Evolutionary conservation across 2,329 filamentous ascomycete genomes (phyloP), one percentile per base, ranked within the genome.

Genomic region (Fusarium haematococcum): DNA sequence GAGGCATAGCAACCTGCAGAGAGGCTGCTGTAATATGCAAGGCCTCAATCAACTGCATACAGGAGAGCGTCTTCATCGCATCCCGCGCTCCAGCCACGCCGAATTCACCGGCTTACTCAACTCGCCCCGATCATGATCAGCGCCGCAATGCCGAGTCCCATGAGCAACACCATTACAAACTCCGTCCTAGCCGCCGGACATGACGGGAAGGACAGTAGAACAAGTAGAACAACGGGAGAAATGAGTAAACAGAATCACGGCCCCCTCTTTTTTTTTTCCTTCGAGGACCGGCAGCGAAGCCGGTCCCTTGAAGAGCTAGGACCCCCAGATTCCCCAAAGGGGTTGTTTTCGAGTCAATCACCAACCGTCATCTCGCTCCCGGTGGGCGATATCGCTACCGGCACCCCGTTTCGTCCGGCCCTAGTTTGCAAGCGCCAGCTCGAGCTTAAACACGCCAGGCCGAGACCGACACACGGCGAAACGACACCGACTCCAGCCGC

Each of bases 361-460:
- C 27, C 41, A 41, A 14, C 27, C 39, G 59, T 57, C 54, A 45
- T 48, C 58, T 64, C 27, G 56, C 48, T 37, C 37, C n/a, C 25
- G n/a, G 73, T 73, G 64, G 67, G 54, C 73, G 65, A 75, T 60
- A 61, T 76, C 61, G 62, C 54, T 76, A 71, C 73, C 65, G 37
- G 56, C 63, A 74, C 71, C 68, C 70, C 73, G 70, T 75, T 62
- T 69, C 62, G 33, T 68, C 73, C 63, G 69, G 67, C 63, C 48
- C 74, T 75, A 72, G 73, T 76, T 37, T 37, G 23, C 54, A 52
- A 74, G 67, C 68, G 70, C 68, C 70, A 60, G 43, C 58, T 71
- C 39, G 70, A 71, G 71, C 68, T 74, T 72, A 71, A 74, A 65
- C 62, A 74, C 59, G 43, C 73, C 62, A 75, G 71, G 74, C 71